phyloP scores from a whole-genome alignment of 768 basidiomycete species.

The Phlebiopsis gigantea region DNA sequence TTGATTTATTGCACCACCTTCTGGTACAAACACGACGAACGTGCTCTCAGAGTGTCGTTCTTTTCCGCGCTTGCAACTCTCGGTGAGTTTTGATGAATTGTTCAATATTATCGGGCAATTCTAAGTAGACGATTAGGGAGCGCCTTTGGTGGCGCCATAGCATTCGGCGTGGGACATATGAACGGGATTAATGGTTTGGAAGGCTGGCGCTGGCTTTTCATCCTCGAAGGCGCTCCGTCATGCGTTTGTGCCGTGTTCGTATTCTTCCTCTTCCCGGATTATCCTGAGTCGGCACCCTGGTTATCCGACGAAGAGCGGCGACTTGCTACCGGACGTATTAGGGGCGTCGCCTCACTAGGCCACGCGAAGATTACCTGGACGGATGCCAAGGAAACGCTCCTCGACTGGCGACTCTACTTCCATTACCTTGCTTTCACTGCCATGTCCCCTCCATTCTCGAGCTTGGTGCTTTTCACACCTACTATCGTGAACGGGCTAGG shows the following conservation, averaged over 20 bases:
- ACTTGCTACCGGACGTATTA: constrained; percentile 32
- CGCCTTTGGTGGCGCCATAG: constrained; percentile 29
- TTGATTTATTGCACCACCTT: constrained; percentile 36
- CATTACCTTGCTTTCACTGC: constrained; percentile 40
- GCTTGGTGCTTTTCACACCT: constrained; percentile 55
- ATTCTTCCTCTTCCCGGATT: constrained; percentile 39
- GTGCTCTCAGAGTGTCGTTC: constrained; percentile 21
- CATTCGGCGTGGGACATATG: constrained; percentile 27
- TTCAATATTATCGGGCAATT: neutral
- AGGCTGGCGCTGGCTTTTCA: constrained; percentile 32
- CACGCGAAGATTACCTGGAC: constrained; percentile 32
- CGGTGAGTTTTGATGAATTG: constrained; percentile 7
- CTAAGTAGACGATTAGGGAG: constrained; percentile 14
- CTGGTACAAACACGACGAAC: constrained; percentile 34
- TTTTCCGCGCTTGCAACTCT: constrained; percentile 26
- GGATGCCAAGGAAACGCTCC: constrained; percentile 31
- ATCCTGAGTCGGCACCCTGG: constrained; percentile 42
- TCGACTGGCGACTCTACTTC: constrained; percentile 33
- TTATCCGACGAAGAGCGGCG: constrained; percentile 38
- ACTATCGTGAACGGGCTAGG: too few relatives aligned
- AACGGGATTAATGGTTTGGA: constrained; percentile 21
- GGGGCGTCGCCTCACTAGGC: constrained; percentile 32
- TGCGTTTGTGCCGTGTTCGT: constrained; percentile 30
- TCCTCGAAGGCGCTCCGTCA: constrained; percentile 44
- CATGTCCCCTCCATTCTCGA: constrained; percentile 39